phyloP scores from a whole-genome alignment of 192 early-diverging fungal species.

The Linnemannia elongata region DNA sequence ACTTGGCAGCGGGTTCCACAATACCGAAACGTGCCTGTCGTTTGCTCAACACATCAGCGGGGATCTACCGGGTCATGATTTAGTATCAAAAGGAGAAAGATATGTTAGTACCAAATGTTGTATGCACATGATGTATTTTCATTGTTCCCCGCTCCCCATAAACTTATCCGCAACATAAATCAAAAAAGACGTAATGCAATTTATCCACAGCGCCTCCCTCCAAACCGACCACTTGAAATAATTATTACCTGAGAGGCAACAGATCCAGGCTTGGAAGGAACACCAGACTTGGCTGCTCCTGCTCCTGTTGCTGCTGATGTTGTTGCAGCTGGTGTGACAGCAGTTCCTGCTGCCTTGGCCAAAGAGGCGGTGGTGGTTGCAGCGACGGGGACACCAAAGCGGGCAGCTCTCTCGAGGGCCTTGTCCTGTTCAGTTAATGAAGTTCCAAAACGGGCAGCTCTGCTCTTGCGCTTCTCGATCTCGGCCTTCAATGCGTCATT shows the following conservation, averaged over 20 bases:
- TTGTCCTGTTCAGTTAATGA: conserved; percentile 63
- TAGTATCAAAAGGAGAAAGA: neutral
- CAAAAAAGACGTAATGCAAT: neutral
- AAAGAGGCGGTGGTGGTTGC: conserved; percentile 20
- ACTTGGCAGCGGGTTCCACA: conserved; percentile 15
- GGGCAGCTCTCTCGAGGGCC: conserved; percentile 64
- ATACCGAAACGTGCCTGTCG: conserved; percentile 68
- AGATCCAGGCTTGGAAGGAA: conserved; percentile 34
- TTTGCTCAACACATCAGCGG: conserved; percentile 66
- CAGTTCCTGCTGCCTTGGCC: conserved; percentile 16
- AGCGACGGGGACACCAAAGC: conserved; percentile 65
- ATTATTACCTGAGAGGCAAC: conserved; percentile 32
- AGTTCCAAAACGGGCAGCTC: conserved; percentile 64
- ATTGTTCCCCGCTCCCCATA: neutral
- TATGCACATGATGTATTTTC: too few relatives aligned
- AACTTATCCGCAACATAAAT: neutral
- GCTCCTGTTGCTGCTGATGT: neutral
- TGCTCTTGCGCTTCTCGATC: conserved; percentile 60
- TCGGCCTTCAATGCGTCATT: conserved; percentile 49
- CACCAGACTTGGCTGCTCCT: neutral
- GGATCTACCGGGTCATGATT: conserved; percentile 22
- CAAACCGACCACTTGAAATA: neutral
- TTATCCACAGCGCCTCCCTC: neutral
- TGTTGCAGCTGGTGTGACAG: neutral
- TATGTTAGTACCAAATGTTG: neutral